Evolutionary conservation across 2,329 filamentous ascomycete species (phyloP), one percentile per base, ranked within the genome.

Genomic region (Leptographium wingfieldii): DNA sequence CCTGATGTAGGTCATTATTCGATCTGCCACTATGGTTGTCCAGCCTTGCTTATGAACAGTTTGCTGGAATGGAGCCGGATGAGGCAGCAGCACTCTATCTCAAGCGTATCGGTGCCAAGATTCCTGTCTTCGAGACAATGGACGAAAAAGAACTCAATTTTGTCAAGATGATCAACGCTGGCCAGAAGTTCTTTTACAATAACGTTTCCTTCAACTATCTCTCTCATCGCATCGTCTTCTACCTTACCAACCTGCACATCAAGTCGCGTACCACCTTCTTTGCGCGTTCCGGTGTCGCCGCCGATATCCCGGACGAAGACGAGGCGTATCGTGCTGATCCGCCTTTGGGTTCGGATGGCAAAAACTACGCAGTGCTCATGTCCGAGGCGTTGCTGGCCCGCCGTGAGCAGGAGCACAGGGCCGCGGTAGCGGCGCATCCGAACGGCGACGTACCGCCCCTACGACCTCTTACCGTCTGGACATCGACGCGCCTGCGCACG

Each of bases 121-220:
- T 99, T 62, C 94, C 94, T 25, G 86, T 92, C 61, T 99, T 96
- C 67, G 92, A 99, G 74, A 95, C 90, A 1, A 97, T 99, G 91
- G 82, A 92, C 67, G 94, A 99, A 72, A 80, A 81, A 35, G 92
- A 97, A 65, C 80, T 99, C 64, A 96, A 97, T 71, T 99, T 92
- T 74, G 92, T 99, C 75, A 96, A 96, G 77, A 96, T 99, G 92
- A 95, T 97, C 71, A 99, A 99, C 67, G 94, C 94, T 9, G 94
- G 94, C 53, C 85, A 92, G 69, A 85, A 90, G 66, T 87, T 99
- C 69, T 87, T 92, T 67, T 92, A 97, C 73, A 99, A 99, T 76
- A 96, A 97, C 66, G 89, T 94, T 70, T 92, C 87, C 69, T 97
- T 99, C 72, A 92, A 92, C 67, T 99, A 99, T 69, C 81, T 99